Evolutionary conservation across 345 rosid species (phyloP).

Genomic region (Populus simonii): DNA sequence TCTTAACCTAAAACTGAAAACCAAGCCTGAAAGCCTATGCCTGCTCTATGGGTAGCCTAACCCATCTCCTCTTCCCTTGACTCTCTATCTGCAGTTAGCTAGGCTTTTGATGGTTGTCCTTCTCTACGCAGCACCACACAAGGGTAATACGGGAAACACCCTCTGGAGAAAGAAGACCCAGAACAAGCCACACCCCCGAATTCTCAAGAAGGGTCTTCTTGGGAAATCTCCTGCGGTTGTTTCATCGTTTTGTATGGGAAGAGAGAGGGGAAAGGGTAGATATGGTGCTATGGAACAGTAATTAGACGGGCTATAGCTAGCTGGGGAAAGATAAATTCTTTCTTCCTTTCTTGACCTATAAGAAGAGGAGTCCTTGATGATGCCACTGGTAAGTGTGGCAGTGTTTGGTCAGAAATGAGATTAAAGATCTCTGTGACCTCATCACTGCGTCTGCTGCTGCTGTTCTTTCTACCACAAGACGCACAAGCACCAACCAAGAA

Average conservation of each 20-base stretch:
- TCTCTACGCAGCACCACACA: constrained; percentile 2
- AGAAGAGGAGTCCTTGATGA: constrained; percentile 20
- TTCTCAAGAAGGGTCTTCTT: constrained; percentile 23
- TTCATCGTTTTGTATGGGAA: not conserved
- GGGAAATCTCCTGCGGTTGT: constrained; percentile 15
- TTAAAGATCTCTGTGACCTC: constrained; percentile 48
- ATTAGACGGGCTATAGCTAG: constrained; percentile 20
- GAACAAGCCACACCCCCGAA: constrained; percentile 3
- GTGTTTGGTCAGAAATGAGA: constrained; percentile 48
- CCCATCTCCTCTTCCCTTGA: constrained; percentile 40
- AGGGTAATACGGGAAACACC: constrained; percentile 3
- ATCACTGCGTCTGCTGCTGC: constrained; percentile 37
- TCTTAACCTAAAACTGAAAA: constrained; percentile 1
- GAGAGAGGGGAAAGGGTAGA: not conserved
- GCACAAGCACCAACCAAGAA: not conserved
- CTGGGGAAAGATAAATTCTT: constrained; percentile 17
- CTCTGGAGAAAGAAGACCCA: constrained; percentile 22
- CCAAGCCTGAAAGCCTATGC: constrained; percentile 9
- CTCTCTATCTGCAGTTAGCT: constrained; percentile 7
- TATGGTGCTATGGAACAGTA: constrained; percentile 13
- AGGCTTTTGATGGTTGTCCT: constrained; percentile 35
- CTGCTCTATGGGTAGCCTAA: constrained; percentile 26
- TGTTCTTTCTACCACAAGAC: constrained; percentile 24
- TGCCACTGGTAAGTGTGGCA: constrained; percentile 42
- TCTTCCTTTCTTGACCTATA: constrained; percentile 16